A percentile compares a stretch with the other conserved stretches of the same genome.
These are phyloP conservation scores for Xerocomus nothofagi DNA, from an alignment of 1,284 basidiomycete species.

Conservation along the genomic window DNA sequence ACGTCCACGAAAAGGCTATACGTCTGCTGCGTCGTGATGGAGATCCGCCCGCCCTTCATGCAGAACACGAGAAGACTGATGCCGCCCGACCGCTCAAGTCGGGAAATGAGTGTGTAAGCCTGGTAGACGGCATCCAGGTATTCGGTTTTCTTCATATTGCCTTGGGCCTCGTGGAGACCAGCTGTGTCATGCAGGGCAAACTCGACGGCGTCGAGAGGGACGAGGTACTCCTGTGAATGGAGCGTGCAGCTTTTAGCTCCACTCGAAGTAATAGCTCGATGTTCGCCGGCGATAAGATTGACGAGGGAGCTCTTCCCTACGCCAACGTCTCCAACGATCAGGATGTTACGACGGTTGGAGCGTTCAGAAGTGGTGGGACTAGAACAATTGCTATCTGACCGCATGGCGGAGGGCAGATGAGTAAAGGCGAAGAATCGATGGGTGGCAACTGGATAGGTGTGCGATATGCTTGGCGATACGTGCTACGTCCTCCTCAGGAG, in stretches of 20 bases:
- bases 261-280: slow-evolving; percentile 23
- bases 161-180: slow-evolving; percentile 40
- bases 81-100: slow-evolving; percentile 32
- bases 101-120: slow-evolving; percentile 35
- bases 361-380: slow-evolving; percentile 17
- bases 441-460: not conserved
- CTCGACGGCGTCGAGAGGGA: slow-evolving; percentile 13
- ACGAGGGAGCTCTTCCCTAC: slow-evolving; percentile 36
- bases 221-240: slow-evolving; percentile 17
- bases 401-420: slow-evolving; percentile 16
- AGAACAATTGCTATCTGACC: slow-evolving; percentile 15
- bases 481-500: slow-evolving; percentile 3
- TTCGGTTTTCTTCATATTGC: slow-evolving; percentile 21
- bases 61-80: slow-evolving; percentile 42
- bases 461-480: no score
- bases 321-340: slow-evolving; percentile 32
- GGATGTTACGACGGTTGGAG: slow-evolving; percentile 24
- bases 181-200: slow-evolving; percentile 40
- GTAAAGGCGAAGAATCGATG: slow-evolving; percentile 2
- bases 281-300: slow-evolving; percentile 29
- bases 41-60: slow-evolving; percentile 39
- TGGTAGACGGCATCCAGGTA: slow-evolving; percentile 34
- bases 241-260: slow-evolving; percentile 26
- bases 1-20: slow-evolving; percentile 35
- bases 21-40: slow-evolving; percentile 31